These are phyloP conservation scores for Aspergillus cejpii DNA, from an alignment of 2,329 filamentous ascomycete genomes.

Conservation along the genomic window DNA sequence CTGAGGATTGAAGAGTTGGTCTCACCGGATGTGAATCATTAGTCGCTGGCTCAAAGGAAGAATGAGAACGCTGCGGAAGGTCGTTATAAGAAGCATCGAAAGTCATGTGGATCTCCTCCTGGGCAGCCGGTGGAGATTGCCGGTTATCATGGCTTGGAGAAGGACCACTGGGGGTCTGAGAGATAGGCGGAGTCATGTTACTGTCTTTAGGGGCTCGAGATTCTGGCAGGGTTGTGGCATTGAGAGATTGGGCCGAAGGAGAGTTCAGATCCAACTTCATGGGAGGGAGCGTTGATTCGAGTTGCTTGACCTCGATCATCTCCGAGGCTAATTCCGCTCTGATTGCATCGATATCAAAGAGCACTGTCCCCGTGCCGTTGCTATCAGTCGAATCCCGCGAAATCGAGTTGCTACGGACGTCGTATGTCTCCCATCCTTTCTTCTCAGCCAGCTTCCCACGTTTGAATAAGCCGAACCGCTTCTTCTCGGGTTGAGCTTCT, in stretches of 20 bases:
- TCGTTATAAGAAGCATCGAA: slow-evolving; percentile 60
- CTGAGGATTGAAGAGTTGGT: slow-evolving; percentile 28
- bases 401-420: slow-evolving; percentile 50
- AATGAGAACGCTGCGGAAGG: slow-evolving; percentile 22
- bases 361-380: slow-evolving; percentile 47
- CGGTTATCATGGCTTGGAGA: slow-evolving; percentile 8
- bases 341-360: slow-evolving; percentile 96
- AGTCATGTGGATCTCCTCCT: slow-evolving; percentile 56
- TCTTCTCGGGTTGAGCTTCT: slow-evolving; percentile 68
- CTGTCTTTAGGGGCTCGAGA: slow-evolving; percentile 39
- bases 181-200: slow-evolving; percentile 30
- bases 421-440: slow-evolving; percentile 91
- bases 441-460: slow-evolving; percentile 67
- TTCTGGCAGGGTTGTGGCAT: slow-evolving; percentile 21
- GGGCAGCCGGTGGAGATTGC: slow-evolving; percentile 13
- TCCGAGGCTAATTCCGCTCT: slow-evolving; percentile 73
- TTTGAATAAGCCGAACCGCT: slow-evolving; percentile 70
- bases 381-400: slow-evolving; percentile 23
- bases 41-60: slow-evolving; percentile 11
- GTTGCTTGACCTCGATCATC: slow-evolving; percentile 64
- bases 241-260: slow-evolving; percentile 15
- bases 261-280: slow-evolving; percentile 66
- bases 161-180: slow-evolving; percentile 18
- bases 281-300: slow-evolving; percentile 80
- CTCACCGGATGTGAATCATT: slow-evolving; percentile 14